These are phyloP conservation scores for Thymus quinquecostatus DNA, from an alignment of 257 asterid species.

Conservation along the genomic window DNA sequence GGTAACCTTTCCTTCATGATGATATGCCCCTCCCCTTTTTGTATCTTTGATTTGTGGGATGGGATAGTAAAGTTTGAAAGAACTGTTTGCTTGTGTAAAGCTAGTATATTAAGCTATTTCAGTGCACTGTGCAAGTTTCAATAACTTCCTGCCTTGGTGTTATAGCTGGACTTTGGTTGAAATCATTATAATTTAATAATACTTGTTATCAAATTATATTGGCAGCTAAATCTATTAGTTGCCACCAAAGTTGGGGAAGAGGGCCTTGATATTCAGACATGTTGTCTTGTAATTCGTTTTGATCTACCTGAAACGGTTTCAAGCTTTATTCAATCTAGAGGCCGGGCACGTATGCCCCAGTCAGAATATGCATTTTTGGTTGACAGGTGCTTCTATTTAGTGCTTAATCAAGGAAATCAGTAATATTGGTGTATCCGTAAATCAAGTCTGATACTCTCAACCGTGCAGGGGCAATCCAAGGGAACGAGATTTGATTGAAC, in stretches of 20 bases:
- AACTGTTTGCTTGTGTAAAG: constrained; percentile 22
- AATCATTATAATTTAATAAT: constrained; percentile 18
- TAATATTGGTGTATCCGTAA: constrained; percentile 32
- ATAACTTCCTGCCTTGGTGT: constrained; percentile 13
- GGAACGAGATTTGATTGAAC: constrained; percentile 71
- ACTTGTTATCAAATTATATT: constrained; percentile 33
- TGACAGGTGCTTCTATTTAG: constrained; percentile 63
- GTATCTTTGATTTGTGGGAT: constrained; percentile 6
- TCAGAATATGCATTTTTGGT: constrained; percentile 95
- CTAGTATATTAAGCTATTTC: constrained; percentile 9
- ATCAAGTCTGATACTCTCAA: constrained; percentile 36
- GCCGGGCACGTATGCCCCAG: constrained; percentile 97
- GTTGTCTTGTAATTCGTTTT: constrained; percentile 97
- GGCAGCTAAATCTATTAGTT: constrained; percentile 88
- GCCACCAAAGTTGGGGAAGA: constrained; percentile 99
- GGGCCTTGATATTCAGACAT: constrained; percentile 99
- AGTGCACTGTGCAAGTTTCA: constrained; percentile 19
- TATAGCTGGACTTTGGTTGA: background rate
- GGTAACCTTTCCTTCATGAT: constrained; percentile 53
- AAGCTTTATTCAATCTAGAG: constrained; percentile 97
- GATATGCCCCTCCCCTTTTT: constrained; percentile 18
- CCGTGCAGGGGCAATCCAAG: constrained; percentile 62
- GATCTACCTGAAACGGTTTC: constrained; percentile 99
- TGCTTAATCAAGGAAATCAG: constrained; percentile 30
- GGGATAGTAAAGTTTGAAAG: background rate